These are phyloP conservation scores for Saccharomyces hybrid DNA, from an alignment of 1,139 yeast species.

Conservation along the genomic window DNA sequence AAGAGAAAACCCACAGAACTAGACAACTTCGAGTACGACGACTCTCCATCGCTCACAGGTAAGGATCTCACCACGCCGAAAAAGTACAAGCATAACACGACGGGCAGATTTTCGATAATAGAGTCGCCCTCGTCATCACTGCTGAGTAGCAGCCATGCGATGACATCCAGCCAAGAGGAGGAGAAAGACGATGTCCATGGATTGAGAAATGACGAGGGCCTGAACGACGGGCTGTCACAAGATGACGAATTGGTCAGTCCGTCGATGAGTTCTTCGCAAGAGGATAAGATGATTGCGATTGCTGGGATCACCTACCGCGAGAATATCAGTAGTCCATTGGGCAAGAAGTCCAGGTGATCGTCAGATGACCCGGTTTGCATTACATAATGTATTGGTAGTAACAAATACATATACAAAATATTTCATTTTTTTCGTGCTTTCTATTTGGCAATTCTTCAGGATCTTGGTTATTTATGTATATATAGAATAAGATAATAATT, in stretches of 20 bases:
- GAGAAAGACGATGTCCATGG: neutral
- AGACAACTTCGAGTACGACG: constrained; percentile 23
- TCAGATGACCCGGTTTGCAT: neutral
- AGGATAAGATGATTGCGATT: neutral
- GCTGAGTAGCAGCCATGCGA: neutral
- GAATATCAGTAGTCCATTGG: constrained; percentile 2
- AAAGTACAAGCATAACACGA: constrained; percentile 13
- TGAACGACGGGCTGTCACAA: neutral
- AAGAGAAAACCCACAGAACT: constrained; percentile 24
- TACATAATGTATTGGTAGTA: neutral
- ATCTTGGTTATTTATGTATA: neutral
- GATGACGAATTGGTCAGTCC: neutral
- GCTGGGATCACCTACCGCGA: constrained; percentile 4
- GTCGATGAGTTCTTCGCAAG: neutral
- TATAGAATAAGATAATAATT: neutral
- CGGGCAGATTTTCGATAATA: neutral
- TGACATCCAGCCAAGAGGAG: neutral
- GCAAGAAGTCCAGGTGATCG: constrained; percentile 6
- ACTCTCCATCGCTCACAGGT: constrained; percentile 4
- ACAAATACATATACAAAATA: neutral
- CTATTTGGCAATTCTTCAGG: neutral
- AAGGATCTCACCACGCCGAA: constrained; percentile 20
- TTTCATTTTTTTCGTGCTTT: neutral
- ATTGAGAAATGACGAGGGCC: neutral
- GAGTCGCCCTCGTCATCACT: neutral